phyloP scores from a whole-genome alignment of 2,329 filamentous ascomycete species.

The Hypoxylon sp. region DNA sequence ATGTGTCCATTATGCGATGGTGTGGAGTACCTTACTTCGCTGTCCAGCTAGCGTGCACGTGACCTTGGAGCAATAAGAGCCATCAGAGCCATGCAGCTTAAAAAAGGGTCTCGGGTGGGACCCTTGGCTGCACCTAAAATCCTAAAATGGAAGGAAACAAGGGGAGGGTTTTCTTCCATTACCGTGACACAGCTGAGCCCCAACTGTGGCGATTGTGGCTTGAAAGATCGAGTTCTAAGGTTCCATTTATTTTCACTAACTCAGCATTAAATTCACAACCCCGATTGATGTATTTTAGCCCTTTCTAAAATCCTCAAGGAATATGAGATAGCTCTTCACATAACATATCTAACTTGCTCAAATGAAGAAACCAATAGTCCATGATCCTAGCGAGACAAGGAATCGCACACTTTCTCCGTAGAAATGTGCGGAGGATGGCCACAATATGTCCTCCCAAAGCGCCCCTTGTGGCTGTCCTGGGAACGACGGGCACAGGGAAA shows the following conservation, averaged over 20 bases:
- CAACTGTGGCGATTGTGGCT: conserved; percentile 2
- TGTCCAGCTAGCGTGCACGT: conserved; percentile 1
- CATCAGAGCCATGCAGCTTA: not conserved
- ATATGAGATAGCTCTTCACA: not conserved
- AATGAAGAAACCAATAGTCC: conserved; percentile 8
- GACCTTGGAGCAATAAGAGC: conserved; percentile 1
- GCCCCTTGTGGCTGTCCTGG: conserved; percentile 85
- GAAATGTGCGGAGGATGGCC: conserved; percentile 58
- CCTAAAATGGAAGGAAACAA: conserved; percentile 12
- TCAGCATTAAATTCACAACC: conserved; percentile 1
- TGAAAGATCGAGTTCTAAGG: not conserved
- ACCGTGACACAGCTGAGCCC: not conserved
- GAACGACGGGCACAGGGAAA: conserved; percentile 88
- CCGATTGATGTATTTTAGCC: not conserved
- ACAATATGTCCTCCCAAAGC: conserved; percentile 58
- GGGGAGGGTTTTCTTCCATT: not conserved
- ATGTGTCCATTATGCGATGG: conserved; percentile 53
- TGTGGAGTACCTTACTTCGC: conserved; percentile 42
- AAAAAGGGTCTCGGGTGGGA: conserved; percentile 9
- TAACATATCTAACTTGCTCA: not conserved
- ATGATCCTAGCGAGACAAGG: conserved; percentile 23
- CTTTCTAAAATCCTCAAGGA: not conserved
- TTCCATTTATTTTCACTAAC: not conserved
- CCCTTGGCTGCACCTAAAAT: conserved; percentile 12
- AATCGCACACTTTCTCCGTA: conserved; percentile 26